Percentiles rank a stretch among this genome's conserved stretches.
These are phyloP conservation scores for Myxozyma neotropica DNA, from an alignment of 805 yeast genomes.

Conservation along the genomic window DNA sequence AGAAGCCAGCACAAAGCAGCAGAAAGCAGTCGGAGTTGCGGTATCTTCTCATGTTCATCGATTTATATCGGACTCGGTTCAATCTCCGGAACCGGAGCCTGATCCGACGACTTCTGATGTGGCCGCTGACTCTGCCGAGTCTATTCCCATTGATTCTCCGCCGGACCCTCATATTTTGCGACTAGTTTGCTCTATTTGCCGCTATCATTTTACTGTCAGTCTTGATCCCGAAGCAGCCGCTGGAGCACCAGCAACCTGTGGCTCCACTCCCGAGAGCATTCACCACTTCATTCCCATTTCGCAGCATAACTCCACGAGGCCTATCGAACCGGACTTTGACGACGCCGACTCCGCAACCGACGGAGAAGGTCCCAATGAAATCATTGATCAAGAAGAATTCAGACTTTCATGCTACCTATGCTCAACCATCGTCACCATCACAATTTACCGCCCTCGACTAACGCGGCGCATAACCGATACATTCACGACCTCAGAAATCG, in stretches of 20 bases:
- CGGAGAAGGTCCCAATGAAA: background rate
- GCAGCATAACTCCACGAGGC: background rate
- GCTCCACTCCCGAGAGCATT: constrained; percentile 9
- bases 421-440: constrained; percentile 1
- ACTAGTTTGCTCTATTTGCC: constrained; percentile 25
- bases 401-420: constrained; percentile 19
- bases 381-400: constrained; percentile 6
- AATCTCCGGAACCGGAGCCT: background rate
- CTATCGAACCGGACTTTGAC: background rate
- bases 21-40: constrained; percentile 9
- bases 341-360: background rate
- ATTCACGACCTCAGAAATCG: constrained; percentile 55
- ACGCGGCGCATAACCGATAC: constrained; percentile 50
- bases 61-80: constrained; percentile 13
- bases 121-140: background rate
- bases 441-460: constrained; percentile 44
- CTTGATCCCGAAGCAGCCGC: background rate
- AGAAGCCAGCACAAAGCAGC: background rate
- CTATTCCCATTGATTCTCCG: background rate
- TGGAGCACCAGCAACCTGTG: constrained; percentile 3
- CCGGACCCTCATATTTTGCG: background rate
- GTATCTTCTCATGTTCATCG: constrained; percentile 23
- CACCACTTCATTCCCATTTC: constrained; percentile 26
- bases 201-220: constrained; percentile 18
- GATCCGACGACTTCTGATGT: background rate